Base-by-base conservation (phyloP, 192 early-diverging fungal genomes). In the Entomortierella beljakovae region DNA sequence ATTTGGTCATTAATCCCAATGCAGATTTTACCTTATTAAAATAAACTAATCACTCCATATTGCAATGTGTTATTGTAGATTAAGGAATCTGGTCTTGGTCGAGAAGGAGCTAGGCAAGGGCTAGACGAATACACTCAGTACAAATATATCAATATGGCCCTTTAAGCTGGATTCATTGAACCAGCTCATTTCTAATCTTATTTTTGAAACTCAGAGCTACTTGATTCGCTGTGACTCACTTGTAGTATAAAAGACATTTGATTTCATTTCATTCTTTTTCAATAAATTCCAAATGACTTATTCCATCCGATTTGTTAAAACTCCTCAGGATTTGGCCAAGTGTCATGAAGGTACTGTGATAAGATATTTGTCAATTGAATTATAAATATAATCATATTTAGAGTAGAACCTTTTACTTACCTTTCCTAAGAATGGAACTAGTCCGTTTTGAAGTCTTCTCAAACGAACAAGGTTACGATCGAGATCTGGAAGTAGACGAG, bases 61-160 rank as follows among this genome's bases (percentile, higher is more conserved):
- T 52, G 25, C 8, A 23, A 6, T 15, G 50, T 52, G 13, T 28
- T 40, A 42, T 57, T 31, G 26, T 56, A 84, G 82, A 35, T 90
- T 62, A 93, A 93, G 73, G 86, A 92, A 52, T 86, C 84, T 6
- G 93, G 93, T 1, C 29, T 92, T 8, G 93, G 93, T 22, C 83
- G 93, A 28, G 93, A 93, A 81, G 92, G 92, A n/a, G 83, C 81
- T 20, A 74, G 80, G 56, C 83, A 90, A 32, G 92, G 92, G 13
- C 82, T 94, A 60, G 83, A 89, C 18, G 92, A 93, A 35, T 94
- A 87, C 79, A 62, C 89, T 3, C 84, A 91, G 52, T 81, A 86
- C 46, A 93, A 92, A 71, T 92, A 89, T 67, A 86, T 93, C 62
- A 89, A 86, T 70, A 80, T 89, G 69, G 85, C n/a, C 2, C 6